phyloP scores from a whole-genome alignment of 2,329 filamentous ascomycete species.

The Knufia petricola region DNA sequence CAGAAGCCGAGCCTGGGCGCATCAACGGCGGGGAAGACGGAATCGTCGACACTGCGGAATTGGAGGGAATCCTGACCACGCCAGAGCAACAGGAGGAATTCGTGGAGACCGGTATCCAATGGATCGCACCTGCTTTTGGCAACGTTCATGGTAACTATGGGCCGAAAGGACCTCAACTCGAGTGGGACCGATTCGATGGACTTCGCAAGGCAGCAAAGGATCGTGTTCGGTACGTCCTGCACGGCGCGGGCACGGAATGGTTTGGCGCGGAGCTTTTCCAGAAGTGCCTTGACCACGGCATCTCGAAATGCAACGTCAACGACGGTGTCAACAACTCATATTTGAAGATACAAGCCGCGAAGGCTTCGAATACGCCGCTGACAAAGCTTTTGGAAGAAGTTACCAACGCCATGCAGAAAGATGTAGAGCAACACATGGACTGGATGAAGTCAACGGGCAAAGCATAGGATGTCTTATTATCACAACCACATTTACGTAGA shows the following conservation, averaged over 20 bases:
- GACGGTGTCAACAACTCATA: slow-evolving; percentile 26
- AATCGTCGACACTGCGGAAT: slow-evolving; percentile 55
- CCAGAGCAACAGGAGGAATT: slow-evolving; percentile 62
- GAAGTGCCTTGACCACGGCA: slow-evolving; percentile 45
- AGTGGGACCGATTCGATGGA: slow-evolving; percentile 36
- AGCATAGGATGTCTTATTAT: slow-evolving; percentile 17
- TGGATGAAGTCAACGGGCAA: slow-evolving; percentile 35
- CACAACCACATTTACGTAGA: no score
- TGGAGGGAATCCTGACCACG: slow-evolving; percentile 57
- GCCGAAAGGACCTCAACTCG: slow-evolving; percentile 18
- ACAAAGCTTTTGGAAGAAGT: slow-evolving; percentile 47
- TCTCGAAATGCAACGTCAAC: slow-evolving; percentile 43
- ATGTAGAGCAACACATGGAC: slow-evolving; percentile 49
- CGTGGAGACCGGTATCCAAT: slow-evolving; percentile 61
- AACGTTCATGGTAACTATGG: slow-evolving; percentile 65
- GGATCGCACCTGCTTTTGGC: slow-evolving; percentile 64
- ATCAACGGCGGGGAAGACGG: slow-evolving; percentile 70
- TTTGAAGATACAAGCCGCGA: slow-evolving; percentile 40
- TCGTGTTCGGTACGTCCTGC: slow-evolving; percentile 45
- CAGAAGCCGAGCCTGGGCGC: slow-evolving; percentile 61
- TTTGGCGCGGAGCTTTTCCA: slow-evolving; percentile 47
- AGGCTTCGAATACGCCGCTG: slow-evolving; percentile 43
- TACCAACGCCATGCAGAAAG: slow-evolving; percentile 46
- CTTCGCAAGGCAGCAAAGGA: slow-evolving; percentile 43
- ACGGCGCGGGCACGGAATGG: slow-evolving; percentile 44